Conservation (phyloP, 148 eudicot species). For the Camellia granthamiana region DNA sequence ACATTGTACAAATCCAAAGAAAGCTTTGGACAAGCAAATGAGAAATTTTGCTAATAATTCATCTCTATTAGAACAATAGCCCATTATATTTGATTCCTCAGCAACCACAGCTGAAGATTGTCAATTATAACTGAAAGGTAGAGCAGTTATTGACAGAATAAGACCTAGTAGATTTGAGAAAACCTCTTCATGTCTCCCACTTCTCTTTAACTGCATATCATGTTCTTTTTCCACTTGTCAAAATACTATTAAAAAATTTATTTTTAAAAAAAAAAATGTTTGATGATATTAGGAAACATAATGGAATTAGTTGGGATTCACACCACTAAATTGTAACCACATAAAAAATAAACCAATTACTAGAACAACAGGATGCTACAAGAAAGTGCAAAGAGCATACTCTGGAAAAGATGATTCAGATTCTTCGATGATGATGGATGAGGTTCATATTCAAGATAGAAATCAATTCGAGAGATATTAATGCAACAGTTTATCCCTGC, state of each 20-base stretch:
- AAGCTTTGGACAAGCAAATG: background rate
- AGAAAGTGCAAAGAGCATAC: conserved; percentile 40
- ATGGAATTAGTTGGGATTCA: background rate
- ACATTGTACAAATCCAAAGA: background rate
- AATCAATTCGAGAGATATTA: conserved; percentile 69
- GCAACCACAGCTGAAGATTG: background rate
- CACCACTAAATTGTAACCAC: background rate
- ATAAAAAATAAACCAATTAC: background rate
- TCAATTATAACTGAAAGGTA: background rate
- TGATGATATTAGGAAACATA: background rate
- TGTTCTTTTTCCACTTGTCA: background rate
- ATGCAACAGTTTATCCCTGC: conserved; percentile 95
- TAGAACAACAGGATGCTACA: conserved; percentile 9
- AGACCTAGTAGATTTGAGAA: background rate
- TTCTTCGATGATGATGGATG: conserved; percentile 95
- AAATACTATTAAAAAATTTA: background rate
- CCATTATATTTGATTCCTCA: background rate
- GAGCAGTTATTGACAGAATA: background rate
- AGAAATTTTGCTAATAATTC: no score
- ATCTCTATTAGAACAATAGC: background rate
- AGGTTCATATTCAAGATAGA: conserved; percentile 82
- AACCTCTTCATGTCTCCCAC: background rate
- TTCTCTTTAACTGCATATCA: background rate
- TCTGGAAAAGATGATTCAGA: conserved; percentile 89
- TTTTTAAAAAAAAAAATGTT: background rate